A percentile compares a stretch with the other conserved stretches of the same genome.
Conservation (phyloP, 1,139 yeast genomes). For the Pichia kudriavzevii region DNA sequence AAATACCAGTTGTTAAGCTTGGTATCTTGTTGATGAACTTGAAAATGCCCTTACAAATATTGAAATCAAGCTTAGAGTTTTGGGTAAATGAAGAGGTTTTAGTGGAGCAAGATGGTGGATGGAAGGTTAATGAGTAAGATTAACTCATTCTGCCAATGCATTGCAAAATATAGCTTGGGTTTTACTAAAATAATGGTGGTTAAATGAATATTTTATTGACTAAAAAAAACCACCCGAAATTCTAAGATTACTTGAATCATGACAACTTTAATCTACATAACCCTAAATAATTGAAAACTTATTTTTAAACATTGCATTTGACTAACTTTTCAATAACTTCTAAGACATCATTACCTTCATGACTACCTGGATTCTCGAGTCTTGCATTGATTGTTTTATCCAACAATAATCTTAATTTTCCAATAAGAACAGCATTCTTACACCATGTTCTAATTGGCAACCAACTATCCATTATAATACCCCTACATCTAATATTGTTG, state of each 20-base stretch:
- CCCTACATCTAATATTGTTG: conserved; percentile 43
- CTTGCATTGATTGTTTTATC: conserved; percentile 61
- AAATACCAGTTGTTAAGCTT: conserved; percentile 18
- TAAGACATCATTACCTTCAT: conserved; percentile 29
- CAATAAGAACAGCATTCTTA: conserved; percentile 79
- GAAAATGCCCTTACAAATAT: conserved; percentile 35
- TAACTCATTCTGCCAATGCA: too few relatives aligned
- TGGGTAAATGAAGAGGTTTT: conserved; percentile 54
- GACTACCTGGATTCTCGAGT: conserved; percentile 34
- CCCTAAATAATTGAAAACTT: too few relatives aligned
- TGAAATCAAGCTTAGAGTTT: conserved; percentile 36
- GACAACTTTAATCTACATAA: neutral
- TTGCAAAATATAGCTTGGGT: too few relatives aligned
- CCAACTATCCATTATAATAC: conserved; percentile 71
- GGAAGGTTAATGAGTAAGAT: conserved; percentile 15
- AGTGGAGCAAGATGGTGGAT: conserved; percentile 12
- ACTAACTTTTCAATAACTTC: conserved; percentile 30
- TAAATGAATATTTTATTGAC: too few relatives aligned
- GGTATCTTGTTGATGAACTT: conserved; percentile 26
- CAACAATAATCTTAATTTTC: conserved; percentile 55
- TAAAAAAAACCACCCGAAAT: too few relatives aligned
- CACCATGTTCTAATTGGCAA: conserved; percentile 86
- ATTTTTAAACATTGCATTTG: conserved; percentile 7
- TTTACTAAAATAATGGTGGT: too few relatives aligned
- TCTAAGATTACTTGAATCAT: too few relatives aligned